These are phyloP conservation scores for Seiridium unicorne DNA, from an alignment of 2,329 filamentous ascomycete species.

Conservation along the genomic window DNA sequence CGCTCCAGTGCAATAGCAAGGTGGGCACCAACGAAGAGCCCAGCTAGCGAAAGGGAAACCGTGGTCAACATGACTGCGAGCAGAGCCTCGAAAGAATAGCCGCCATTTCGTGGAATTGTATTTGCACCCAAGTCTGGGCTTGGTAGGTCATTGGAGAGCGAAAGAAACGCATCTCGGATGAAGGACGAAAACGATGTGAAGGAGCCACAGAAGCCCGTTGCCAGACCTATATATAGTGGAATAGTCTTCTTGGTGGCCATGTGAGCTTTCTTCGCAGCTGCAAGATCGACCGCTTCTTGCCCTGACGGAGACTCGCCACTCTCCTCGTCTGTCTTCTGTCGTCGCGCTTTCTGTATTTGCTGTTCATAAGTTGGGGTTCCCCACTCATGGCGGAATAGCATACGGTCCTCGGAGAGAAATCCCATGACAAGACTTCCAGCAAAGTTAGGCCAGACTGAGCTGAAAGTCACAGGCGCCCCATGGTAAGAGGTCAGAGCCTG, in stretches of 20 bases:
- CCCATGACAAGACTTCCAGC: slow-evolving; percentile 80
- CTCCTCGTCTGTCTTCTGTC: slow-evolving; percentile 36
- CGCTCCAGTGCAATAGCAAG: slow-evolving; percentile 62
- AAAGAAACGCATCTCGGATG: slow-evolving; percentile 76
- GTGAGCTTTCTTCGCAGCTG: slow-evolving; percentile 55
- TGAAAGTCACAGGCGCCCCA: slow-evolving; percentile 70
- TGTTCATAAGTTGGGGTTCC: slow-evolving; percentile 42
- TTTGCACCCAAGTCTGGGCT: slow-evolving; percentile 41
- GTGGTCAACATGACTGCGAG: slow-evolving; percentile 74
- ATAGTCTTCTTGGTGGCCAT: slow-evolving; percentile 76
- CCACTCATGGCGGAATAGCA: slow-evolving; percentile 70
- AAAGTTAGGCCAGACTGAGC: slow-evolving; percentile 85
- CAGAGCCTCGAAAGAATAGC: slow-evolving; percentile 81
- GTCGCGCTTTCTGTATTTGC: slow-evolving; percentile 29
- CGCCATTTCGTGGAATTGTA: slow-evolving; percentile 58
- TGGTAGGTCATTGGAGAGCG: slow-evolving; percentile 71
- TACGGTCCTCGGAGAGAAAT: slow-evolving; percentile 76
- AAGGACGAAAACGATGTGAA: slow-evolving; percentile 90
- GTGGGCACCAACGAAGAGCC: slow-evolving; percentile 71
- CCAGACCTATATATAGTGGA: slow-evolving; percentile 82
- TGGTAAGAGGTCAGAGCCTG: slow-evolving; percentile 78
- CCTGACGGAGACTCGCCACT: slow-evolving; percentile 18
- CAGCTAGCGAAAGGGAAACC: slow-evolving; percentile 66
- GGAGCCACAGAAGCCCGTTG: slow-evolving; percentile 85
- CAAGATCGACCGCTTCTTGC: slow-evolving; percentile 30